phyloP scores from a whole-genome alignment of 805 yeast genomes.

The Yarrowia divulgata region DNA sequence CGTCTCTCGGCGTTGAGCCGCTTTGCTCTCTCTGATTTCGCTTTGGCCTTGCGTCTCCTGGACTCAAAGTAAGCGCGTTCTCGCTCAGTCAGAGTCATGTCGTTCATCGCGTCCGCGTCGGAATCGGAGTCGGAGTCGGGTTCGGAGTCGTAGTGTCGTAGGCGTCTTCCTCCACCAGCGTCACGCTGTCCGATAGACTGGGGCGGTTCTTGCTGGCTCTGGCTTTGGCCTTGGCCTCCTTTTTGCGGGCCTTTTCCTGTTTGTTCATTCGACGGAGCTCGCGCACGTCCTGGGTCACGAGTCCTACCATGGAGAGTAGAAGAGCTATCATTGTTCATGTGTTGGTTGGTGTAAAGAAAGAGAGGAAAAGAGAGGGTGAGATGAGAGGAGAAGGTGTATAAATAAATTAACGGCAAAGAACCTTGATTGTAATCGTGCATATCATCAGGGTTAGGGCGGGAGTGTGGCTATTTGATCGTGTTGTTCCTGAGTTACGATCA shows the following conservation, averaged over 20 bases:
- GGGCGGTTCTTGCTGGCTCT: background rate
- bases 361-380: background rate
- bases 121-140: too few relatives aligned
- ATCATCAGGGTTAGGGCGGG: background rate
- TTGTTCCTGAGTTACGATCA: too few relatives aligned
- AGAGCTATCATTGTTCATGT: constrained; percentile 23
- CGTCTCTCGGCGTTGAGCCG: too few relatives aligned
- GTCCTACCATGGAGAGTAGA: constrained; percentile 16
- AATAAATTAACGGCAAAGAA: background rate
- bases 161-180: constrained; percentile 6
- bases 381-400: too few relatives aligned
- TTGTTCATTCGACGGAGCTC: constrained; percentile 11
- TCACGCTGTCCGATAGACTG: constrained; percentile 14
- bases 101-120: too few relatives aligned
- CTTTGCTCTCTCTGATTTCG: too few relatives aligned
- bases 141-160: too few relatives aligned
- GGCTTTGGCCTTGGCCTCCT: constrained; percentile 5
- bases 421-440: constrained; percentile 17
- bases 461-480: background rate
- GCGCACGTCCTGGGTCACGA: constrained; percentile 4
- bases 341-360: background rate
- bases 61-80: too few relatives aligned
- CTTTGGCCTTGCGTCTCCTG: too few relatives aligned
- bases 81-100: too few relatives aligned
- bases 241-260: background rate